Base-by-base conservation (phyloP, 116 monocot species). In the Trichopus zeylanicus region DNA sequence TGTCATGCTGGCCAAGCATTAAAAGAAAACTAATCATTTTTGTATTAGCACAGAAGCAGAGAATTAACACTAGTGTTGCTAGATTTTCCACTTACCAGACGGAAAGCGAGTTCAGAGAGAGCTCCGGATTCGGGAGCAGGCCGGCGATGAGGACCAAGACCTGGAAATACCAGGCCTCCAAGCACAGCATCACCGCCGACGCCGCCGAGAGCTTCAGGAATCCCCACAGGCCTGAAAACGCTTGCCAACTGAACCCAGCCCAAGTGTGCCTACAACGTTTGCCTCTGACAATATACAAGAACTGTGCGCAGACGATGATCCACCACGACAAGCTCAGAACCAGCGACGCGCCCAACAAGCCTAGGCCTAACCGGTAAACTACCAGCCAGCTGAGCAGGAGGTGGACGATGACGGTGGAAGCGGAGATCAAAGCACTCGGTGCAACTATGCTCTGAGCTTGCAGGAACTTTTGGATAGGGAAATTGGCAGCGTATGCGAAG, bases 401-500 rank as follows among this genome's bases (percentile, higher is more conserved):
- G 46, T 85, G 85, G 32, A 73, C 29, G 24, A 25, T 25, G 0
- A 77, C 23, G 7, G 75, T 67, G 1, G 61, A 72, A 4, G 57
- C 34, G 0, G 80, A 75, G 31, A 83, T 78, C 46, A 75, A 83
- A 3, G 83, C 83, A 29, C 74, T 78, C 11, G 83, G 83, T 10
- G 73, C 59, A 0, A 83, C 71, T 26, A 83, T 70, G 46, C 76
- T 85, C 56, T 85, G 85, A 9, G 80, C 85, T 53, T 85, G 85
- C 58, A 86, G 59, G 55, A 81, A 86, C 68, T 81, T 86, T 46
- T 81, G 81, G 5, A 86, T 77, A 0, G 86, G 86, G 62, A 86
- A 81, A 59, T 78, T 78, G 37, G 54, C 57, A 13, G 86, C 78
- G 52, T 86, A 86, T 11, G 86, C 86, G 62, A 86, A 81, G 33